Base-by-base conservation (phyloP, 1,284 basidiomycete species). In the Moesziomyces antarcticus region DNA sequence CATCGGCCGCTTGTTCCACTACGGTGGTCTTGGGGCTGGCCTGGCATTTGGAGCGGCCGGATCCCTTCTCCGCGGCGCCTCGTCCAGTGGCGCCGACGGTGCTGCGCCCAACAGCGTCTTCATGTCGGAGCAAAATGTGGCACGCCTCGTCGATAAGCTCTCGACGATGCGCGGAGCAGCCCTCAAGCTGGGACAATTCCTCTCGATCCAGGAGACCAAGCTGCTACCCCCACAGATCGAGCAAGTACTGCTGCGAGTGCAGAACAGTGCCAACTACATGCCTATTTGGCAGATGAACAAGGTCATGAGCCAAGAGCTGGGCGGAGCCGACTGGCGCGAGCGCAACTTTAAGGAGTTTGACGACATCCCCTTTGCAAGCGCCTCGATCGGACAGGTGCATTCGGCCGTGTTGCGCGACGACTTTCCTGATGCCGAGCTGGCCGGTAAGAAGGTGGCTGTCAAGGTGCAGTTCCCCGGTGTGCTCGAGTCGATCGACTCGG, bases 391-490 rank as follows among this genome's bases (percentile, higher is more conserved):
- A 0, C 97, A 99, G 84, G 96, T 99, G 0, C 97, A 99, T 81
- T 86, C 85, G 0, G 96, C 92, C 0, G 87, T 89, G 2, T 88
- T 97, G 10, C 68, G 78, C 3, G 64, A 78, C 21, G 71, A 79
- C 35, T 74, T 72, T 22, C 47, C 64, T 5, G 71, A 77, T 56
- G 43, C 66, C 9, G 40, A 63, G 4, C 47, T 82, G 35, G 78
- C 81, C 0, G 80, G 81, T 1, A 55, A 66, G 56, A 75, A 62
- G 33, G 82, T 97, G 14, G 97, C 96, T 0, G 91, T 99, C 62
- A 99, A 99, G 85, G 88, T 99, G 43, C 97, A 99, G 82, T 99
- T 98, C 84, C 96, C 96, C 0, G 93, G 94, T 73, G 93, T 99
- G 33, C 89, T 88, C 1, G 87, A 91, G 56, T 94, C 92, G 3